phyloP scores from a whole-genome alignment of 345 rosid species.

The Cardiospermum halicacabum region DNA sequence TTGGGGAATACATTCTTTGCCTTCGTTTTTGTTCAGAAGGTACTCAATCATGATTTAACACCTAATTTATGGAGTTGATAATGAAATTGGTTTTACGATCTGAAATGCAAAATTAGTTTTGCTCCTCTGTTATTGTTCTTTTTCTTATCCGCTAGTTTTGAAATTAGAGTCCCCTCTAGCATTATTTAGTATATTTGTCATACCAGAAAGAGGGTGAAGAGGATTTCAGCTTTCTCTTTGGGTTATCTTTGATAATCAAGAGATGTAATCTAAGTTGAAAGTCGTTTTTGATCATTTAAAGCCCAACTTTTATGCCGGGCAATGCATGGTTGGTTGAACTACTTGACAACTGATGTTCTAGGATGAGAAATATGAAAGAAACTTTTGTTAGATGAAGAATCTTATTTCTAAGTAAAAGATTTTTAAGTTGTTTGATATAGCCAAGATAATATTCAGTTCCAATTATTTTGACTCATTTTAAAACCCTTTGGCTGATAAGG shows the following conservation, averaged over 20 bases:
- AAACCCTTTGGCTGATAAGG: not conserved
- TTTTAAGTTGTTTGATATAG: not conserved
- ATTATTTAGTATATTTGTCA: not conserved
- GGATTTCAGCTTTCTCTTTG: not conserved
- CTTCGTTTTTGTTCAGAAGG: constrained; percentile 47
- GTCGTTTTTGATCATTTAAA: not conserved
- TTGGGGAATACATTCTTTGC: constrained; percentile 33
- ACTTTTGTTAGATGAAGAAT: too few relatives aligned
- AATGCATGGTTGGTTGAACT: not conserved
- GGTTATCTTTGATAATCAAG: not conserved
- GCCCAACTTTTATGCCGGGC: not conserved
- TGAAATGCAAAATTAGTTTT: constrained; percentile 1
- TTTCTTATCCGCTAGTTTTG: not conserved
- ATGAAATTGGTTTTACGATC: constrained; percentile 10
- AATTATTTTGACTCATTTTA: not conserved
- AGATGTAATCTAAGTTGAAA: not conserved
- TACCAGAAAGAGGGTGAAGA: not conserved
- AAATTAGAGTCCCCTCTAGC: not conserved
- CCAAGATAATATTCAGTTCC: too few relatives aligned
- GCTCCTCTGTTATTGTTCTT: constrained; percentile 6
- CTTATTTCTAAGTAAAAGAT: too few relatives aligned
- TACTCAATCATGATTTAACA: constrained; percentile 21
- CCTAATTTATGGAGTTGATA: constrained; percentile 19
- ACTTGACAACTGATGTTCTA: not conserved
- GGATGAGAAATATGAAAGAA: not conserved